phyloP scores from a whole-genome alignment of 2,329 filamentous ascomycete species.

The Neonectria magnoliae region DNA sequence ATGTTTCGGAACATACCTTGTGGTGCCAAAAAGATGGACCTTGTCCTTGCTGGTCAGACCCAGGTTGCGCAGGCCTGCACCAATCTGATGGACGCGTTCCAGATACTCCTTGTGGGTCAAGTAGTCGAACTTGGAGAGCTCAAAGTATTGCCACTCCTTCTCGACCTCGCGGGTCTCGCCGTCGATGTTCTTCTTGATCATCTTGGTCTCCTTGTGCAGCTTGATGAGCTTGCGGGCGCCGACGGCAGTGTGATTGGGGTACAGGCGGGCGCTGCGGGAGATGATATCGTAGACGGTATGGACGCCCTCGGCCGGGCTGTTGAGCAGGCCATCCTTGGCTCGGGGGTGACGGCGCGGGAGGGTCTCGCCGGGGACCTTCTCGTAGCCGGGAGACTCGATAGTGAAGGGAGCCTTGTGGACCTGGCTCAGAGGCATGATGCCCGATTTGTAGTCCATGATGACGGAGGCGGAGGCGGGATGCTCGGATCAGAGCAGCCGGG shows the following conservation, averaged over 20 bases:
- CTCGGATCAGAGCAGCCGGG: conserved; percentile 24
- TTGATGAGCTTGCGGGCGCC: conserved; percentile 79
- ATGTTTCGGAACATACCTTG: conserved; percentile 63
- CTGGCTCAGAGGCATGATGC: conserved; percentile 64
- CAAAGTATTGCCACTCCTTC: conserved; percentile 92
- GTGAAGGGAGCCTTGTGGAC: conserved; percentile 79
- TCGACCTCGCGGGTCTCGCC: conserved; percentile 82
- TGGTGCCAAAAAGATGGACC: conserved; percentile 86
- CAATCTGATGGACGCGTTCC: conserved; percentile 73
- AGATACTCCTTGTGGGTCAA: conserved; percentile 84
- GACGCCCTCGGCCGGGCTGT: conserved; percentile 73
- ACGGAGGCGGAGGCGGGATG: conserved; percentile 29
- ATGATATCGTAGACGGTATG: conserved; percentile 84
- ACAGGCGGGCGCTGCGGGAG: conserved; percentile 71
- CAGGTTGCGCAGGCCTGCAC: conserved; percentile 77
- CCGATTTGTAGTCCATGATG: conserved; percentile 51
- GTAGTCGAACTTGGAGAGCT: conserved; percentile 81
- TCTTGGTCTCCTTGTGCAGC: conserved; percentile 86
- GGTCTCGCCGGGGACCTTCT: conserved; percentile 82
- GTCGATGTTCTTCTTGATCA: conserved; percentile 87
- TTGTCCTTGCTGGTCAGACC: conserved; percentile 74
- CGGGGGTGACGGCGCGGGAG: conserved; percentile 79
- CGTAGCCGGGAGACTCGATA: conserved; percentile 74
- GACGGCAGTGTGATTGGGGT: conserved; percentile 71
- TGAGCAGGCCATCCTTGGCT: conserved; percentile 75